Evolutionary conservation across 1,284 basidiomycete species (phyloP), one percentile per base, ranked within the genome.

Genomic region (Mycena sp.): DNA sequence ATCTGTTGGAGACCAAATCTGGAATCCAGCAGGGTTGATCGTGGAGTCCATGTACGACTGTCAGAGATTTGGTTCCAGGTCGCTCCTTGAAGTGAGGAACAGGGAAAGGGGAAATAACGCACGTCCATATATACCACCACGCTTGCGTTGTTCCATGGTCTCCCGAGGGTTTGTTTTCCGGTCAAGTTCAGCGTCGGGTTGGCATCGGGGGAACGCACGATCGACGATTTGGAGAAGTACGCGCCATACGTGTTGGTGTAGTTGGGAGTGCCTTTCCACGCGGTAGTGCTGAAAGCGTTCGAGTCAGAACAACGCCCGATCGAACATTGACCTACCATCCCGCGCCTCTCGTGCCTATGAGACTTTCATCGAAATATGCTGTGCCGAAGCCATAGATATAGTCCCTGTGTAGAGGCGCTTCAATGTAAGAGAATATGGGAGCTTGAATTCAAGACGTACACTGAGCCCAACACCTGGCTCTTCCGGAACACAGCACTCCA

Each of bases 161-260:
- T 81, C 16, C 87, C 86, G 83, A 52, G 21, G 23, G 25, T 59
- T 53, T 61, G 59, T 30, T 30, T 30, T 32, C 65, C 65, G 6
- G 62, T 35, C 29, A 60, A 43, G 6, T 32, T 11, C 37, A 46
- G 51, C 14, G 28, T 23, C 21, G 53, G 58, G 69, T 85, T 83
- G 3, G 85, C 86, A 72, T 89, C 87, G 0, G 87, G 86, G 23
- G 87, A 88, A n/a, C 85, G 79, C 21, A 88, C 85, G 65, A 90
- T 85, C 1, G 69, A 78, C 0, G 87, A 88, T 63, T 87, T 75
- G 2, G 80, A 72, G 44, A 90, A 84, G 70, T 89, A 90, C 5
- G 83, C 87, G 1, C 88, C 88, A 58, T 87, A 88, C 14, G 80
- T 79, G 67, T 85, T 85, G 0, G 83, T 85, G 32, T 81, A 72